Base-by-base conservation (phyloP, 768 basidiomycete species). In the Phylloporus scabripes region DNA sequence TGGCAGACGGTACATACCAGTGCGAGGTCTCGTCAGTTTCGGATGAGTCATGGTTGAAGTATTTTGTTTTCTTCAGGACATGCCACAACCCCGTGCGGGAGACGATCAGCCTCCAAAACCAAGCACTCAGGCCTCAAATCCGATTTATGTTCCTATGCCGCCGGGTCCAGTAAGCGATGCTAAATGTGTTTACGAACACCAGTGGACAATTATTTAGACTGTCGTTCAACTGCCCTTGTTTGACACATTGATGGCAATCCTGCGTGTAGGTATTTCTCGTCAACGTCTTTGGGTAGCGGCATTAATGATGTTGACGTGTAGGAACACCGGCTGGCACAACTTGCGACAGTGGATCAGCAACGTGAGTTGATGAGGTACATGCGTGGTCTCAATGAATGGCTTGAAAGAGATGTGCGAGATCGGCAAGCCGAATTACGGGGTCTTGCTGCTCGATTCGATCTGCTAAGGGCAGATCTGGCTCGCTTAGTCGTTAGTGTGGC, bases 331-430 rank as follows among this genome's bases (percentile, higher is more conserved):
- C 65, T 79, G 5, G 85, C 85, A 1, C 85, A 87, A 62, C 64
- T 80, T 20, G 87, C 85, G 0, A 83, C 84, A 21, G 76, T 89
- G 15, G 83, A 86, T 41, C 87, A 91, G 59, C 86, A 87, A 54
- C 76, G 86, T 31, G 86, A 87, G 60, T 69, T 89, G 45, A 87
- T 87, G 79, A 72, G 83, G 45, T 91, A 92, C 56, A 83, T 92
- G 79, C 61, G 77, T 40, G 77, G 74, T 1, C 69, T 92, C 29
- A 92, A 92, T 54, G 76, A 79, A 24, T 92, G 90, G 90, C 70
- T 92, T 11, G 82, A 76, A 49, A 77, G 82, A 31, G 90, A 92
- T 62, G 87, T 88, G 0, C 74, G 76, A 38, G 87, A 90, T 65
- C 82, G 90, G 21, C 88, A 88, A 53, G 72, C 77, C 3, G 89